Evolutionary conservation across 2,329 filamentous ascomycete species (phyloP), one percentile per base, ranked within the genome.

Genomic region (Venturia oleaginea): DNA sequence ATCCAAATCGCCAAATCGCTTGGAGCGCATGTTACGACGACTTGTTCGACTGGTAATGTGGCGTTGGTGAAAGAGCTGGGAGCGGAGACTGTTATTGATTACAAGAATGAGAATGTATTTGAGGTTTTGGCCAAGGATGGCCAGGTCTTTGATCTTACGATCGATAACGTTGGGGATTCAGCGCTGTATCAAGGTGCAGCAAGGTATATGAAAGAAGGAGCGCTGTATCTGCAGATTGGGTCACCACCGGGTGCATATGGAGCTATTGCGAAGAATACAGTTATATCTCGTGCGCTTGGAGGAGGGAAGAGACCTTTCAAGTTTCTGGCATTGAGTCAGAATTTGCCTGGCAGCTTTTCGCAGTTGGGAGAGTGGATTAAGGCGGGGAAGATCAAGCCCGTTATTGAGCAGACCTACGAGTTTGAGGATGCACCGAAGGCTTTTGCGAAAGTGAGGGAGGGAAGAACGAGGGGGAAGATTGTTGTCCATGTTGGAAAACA

Each of bases 1-100:
- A 83, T 89, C 62, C 86, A 89, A 70, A 80, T 88, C 57, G 86
- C 85, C 10, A 87, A 87, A 70, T 76, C 76, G 0, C 69, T 84
- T 4, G 85, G 85, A 0, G 86, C 82, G 68, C 75, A 82, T 67
- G 86, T 89, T 40, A 83, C 81, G 2, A 78, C 79, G 1, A 80
- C 80, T 4, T 89, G 86, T 69, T 88, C 85, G 11, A 78, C 75
- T 0, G 71, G 71, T 5, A 89, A 88, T 70, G 75, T 80, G 0
- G 79, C 82, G 59, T 72, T 88, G 1, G 85, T 84, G 70, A 79
- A 79, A 66, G 73, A 74, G 2, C 73, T 89, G 0, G 86, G 86
- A 0, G 86, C 86, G 7, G 84, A 88, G 68, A 81, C 84, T 65
- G 80, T 87, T 34, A 77, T 87, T 59, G 83, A 88, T 69, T 88